A percentile compares a stretch with the other conserved stretches of the same genome.
Evolutionary conservation across 108 stramenopile species (phyloP).

Genomic region (Fragilaria crotonensis): DNA sequence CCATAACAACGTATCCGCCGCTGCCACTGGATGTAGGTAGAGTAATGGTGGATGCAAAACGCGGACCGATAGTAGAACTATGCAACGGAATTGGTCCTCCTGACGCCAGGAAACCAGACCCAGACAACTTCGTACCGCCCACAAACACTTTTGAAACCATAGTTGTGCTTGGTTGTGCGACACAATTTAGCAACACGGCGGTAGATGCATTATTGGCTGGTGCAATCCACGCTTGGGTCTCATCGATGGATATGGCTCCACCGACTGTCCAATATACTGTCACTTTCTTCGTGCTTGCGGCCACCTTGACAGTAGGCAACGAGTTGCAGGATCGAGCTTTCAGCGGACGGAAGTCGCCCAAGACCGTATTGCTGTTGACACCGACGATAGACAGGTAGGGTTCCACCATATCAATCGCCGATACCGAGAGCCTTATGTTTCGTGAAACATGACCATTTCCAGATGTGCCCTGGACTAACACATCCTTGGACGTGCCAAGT

Average conservation of each 20-base stretch:
- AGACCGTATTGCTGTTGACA: slow-evolving; percentile 8
- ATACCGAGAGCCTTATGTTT: slow-evolving; percentile 62
- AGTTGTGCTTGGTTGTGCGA: slow-evolving; percentile 2
- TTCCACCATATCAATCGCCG: slow-evolving; percentile 68
- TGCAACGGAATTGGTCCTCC: slow-evolving; percentile 8
- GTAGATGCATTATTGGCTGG: slow-evolving; percentile 25
- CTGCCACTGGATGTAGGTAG: slow-evolving; percentile 5
- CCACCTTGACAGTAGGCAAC: slow-evolving; percentile 14
- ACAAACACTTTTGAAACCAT: slow-evolving; percentile 11
- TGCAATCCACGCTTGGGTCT: slow-evolving; percentile 29
- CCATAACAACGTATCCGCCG: slow-evolving; percentile 30
- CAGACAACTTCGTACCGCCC: not conserved
- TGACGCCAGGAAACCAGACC: not conserved
- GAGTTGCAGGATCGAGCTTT: not conserved
- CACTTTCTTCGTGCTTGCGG: slow-evolving; percentile 6
- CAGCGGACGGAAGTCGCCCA: not conserved
- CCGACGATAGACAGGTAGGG: slow-evolving; percentile 59
- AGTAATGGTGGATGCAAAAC: slow-evolving; percentile 19
- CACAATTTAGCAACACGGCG: slow-evolving; percentile 13
- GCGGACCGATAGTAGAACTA: not conserved
- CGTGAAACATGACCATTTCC: slow-evolving; percentile 78
- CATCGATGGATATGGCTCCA: slow-evolving; percentile 52
- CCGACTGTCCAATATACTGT: slow-evolving; percentile 60
- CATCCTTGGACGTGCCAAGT: slow-evolving; percentile 58
- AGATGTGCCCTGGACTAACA: slow-evolving; percentile 16